Evolutionary conservation across 305 asterid genomes (phyloP).

Genomic region (Ajuga reptans): DNA sequence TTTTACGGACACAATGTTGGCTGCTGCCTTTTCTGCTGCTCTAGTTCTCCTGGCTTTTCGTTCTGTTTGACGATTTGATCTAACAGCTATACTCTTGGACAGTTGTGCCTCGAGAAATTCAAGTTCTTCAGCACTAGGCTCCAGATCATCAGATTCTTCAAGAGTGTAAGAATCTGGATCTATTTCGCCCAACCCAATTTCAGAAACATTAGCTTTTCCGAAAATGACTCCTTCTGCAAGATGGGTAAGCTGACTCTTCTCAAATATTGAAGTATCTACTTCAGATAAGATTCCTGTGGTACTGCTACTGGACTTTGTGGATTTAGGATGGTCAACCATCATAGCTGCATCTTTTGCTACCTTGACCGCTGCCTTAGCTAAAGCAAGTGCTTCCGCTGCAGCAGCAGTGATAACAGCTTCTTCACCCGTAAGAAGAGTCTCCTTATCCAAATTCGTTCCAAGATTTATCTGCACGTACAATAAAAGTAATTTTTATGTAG

Average conservation of each 20-base stretch:
- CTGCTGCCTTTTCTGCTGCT: conserved; percentile 72
- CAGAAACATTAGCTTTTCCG: conserved; percentile 37
- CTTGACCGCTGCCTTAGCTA: conserved; percentile 80
- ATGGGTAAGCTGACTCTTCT: conserved; percentile 30
- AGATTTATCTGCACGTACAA: conserved; percentile 42
- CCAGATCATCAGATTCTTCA: conserved; percentile 43
- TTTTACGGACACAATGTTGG: conserved; percentile 54
- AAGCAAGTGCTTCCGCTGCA: conserved; percentile 86
- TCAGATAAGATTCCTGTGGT: conserved; percentile 26
- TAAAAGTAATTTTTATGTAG: conserved; percentile 11
- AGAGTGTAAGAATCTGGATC: conserved; percentile 25
- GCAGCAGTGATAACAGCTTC: conserved; percentile 80
- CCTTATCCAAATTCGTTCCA: conserved; percentile 41
- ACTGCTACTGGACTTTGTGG: conserved; percentile 24
- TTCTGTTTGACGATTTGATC: conserved; percentile 75
- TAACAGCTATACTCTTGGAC: conserved; percentile 48
- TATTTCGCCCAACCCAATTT: conserved; percentile 27
- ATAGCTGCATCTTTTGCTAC: conserved; percentile 79
- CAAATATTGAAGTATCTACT: conserved; percentile 25
- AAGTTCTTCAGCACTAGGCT: conserved; percentile 66
- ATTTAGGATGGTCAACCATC: conserved; percentile 40
- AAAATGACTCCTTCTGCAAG: conserved; percentile 28
- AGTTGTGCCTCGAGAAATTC: conserved; percentile 53
- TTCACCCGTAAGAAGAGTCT: conserved; percentile 52
- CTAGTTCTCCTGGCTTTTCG: conserved; percentile 62